phyloP scores from a whole-genome alignment of 768 basidiomycete species.

The Solioccasus polychromus region DNA sequence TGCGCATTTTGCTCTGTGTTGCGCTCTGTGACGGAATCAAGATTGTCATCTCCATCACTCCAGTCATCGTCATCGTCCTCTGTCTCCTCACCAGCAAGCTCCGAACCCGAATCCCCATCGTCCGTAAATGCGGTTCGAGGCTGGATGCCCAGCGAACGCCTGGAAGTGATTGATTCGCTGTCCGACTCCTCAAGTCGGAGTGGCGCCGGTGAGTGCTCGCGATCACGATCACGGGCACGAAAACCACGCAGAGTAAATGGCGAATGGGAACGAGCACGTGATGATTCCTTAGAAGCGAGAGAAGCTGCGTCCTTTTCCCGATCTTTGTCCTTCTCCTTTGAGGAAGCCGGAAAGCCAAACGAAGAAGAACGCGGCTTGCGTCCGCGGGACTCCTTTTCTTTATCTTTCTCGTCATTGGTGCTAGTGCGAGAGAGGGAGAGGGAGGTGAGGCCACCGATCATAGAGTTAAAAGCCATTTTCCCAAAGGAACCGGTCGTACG shows the following conservation, averaged over 20 bases:
- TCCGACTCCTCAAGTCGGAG: constrained; percentile 58
- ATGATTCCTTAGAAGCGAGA: constrained; percentile 43
- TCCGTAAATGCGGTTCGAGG: constrained; percentile 64
- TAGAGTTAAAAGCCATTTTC: constrained; percentile 60
- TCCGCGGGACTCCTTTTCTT: constrained; percentile 53
- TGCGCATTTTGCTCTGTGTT: constrained; percentile 87
- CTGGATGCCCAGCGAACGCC: constrained; percentile 40
- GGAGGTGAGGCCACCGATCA: constrained; percentile 69
- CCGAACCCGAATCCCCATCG: constrained; percentile 64
- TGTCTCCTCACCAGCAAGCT: constrained; percentile 44
- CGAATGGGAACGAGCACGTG: constrained; percentile 72
- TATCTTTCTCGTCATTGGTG: constrained; percentile 36
- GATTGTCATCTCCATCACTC: constrained; percentile 52
- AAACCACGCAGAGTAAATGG: constrained; percentile 76
- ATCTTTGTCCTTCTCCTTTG: constrained; percentile 33
- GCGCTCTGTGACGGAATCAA: constrained; percentile 79
- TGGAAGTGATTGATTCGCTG: constrained; percentile 36
- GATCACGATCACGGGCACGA: constrained; percentile 51
- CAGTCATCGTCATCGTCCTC: constrained; percentile 61
- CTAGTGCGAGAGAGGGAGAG: constrained; percentile 58
- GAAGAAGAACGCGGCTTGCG: constrained; percentile 49
- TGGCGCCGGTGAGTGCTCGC: constrained; percentile 55
- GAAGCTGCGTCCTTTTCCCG: constrained; percentile 38
- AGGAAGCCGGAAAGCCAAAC: constrained; percentile 36
- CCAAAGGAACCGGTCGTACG: constrained; percentile 51